phyloP scores from a whole-genome alignment of 352 stramenopile genomes.

The Pythium insidiosum region DNA sequence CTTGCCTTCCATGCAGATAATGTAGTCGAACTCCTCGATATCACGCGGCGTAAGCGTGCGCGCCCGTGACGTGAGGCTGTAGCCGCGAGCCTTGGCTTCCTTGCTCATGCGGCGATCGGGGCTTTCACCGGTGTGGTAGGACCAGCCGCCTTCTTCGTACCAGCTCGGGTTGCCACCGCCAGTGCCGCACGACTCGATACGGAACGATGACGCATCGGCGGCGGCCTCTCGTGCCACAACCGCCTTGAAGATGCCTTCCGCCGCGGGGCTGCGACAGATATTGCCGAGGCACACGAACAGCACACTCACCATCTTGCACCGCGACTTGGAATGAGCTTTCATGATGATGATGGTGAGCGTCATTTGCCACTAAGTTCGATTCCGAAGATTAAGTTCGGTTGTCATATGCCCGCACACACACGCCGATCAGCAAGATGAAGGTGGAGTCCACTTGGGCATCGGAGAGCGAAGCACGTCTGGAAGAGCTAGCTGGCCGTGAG shows the following conservation, averaged over 20 bases:
- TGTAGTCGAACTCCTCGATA: slow-evolving; percentile 80
- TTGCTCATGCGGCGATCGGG: slow-evolving; percentile 80
- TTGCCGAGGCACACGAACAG: slow-evolving; percentile 89
- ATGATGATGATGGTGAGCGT: no score
- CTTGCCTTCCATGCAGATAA: slow-evolving; percentile 87
- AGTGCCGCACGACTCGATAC: slow-evolving; percentile 83
- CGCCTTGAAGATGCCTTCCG: slow-evolving; percentile 80
- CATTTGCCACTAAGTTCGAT: no score
- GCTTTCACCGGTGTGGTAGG: slow-evolving; percentile 83
- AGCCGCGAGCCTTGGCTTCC: slow-evolving; percentile 78
- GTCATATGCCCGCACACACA: no score
- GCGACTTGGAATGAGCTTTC: no score
- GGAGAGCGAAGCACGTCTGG: not conserved
- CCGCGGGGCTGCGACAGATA: slow-evolving; percentile 80
- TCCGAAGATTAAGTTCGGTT: no score
- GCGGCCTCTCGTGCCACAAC: slow-evolving; percentile 36
- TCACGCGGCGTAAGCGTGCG: slow-evolving; percentile 64
- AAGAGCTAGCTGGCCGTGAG: no score
- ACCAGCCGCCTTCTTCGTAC: slow-evolving; percentile 73
- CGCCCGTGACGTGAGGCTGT: slow-evolving; percentile 69
- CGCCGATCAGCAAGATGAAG: no score
- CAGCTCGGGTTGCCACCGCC: slow-evolving; percentile 71
- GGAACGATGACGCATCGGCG: slow-evolving; percentile 25
- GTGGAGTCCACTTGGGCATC: no score
- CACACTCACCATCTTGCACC: slow-evolving; percentile 49